Base-by-base conservation (phyloP, 257 asterid species). In the Gentiana straminea region DNA sequence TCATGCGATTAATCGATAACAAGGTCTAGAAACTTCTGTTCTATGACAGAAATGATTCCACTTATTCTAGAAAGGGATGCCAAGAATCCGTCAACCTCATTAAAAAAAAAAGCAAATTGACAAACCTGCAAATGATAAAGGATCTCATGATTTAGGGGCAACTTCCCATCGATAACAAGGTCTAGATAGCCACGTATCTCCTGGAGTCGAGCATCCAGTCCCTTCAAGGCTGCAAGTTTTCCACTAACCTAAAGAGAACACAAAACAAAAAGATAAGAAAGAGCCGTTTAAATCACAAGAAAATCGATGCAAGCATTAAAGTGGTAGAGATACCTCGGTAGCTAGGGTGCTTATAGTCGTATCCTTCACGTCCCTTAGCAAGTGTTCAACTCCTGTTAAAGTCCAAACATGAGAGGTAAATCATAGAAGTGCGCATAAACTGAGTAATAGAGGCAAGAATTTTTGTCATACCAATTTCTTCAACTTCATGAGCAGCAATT, bases 401-500 rank as follows among this genome's bases (percentile, higher is more conserved):
- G 62, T 58, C 51, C 38, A 33, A 24, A 52, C 33, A 33, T 24
- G 43, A 45, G 24, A 50, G 12, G 58, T 7, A 41, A 1, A 54
- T n/a, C 51, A 24, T 24, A 11, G 24, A n/a, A 5, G 47, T 7
- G 33, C 41, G n/a, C 53, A 33, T 2, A 13, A 32, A 38, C 24
- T 24, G 5, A n/a, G 44, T 41, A 54, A 41, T 36, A 69, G 36
- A 51, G 54, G 46, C 35, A 54, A 8, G 50, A 39, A 13, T 35
- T 24, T 24, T 24, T 6, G 34, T 35, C 67, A n/a, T 77, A 89
- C 97, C 97, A 39, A 89, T 89, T 84, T 89, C 95, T 76, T 91
- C 98, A 61, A 91, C 96, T 76, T 91, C 98, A 68, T 91, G 96
- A 54, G 98, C 98, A 62, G 98, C 96, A 58, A 91, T 91, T 75